Conservation (phyloP, 1,284 basidiomycete species). For the Ganoderma multipileum region DNA sequence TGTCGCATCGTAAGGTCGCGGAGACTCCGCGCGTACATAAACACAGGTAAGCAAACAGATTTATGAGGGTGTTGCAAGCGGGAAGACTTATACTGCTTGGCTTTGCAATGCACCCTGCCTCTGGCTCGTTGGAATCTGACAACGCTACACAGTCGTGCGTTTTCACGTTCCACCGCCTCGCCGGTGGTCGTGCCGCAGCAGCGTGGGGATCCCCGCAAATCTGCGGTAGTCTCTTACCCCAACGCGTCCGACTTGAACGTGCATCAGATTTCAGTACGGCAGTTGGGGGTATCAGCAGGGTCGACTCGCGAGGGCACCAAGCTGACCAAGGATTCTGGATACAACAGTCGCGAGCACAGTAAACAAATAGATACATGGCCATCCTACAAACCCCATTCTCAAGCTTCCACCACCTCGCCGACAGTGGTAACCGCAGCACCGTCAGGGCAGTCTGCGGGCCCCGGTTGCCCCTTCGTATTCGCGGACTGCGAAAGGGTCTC, state of each 20-base stretch:
- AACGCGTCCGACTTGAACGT: too few species aligned
- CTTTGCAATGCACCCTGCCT: neutral
- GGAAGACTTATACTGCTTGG: neutral
- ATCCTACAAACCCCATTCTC: neutral
- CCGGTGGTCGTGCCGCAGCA: too few species aligned
- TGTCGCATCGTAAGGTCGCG: neutral
- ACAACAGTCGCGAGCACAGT: too few species aligned
- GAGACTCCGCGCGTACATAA: neutral
- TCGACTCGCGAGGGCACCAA: too few species aligned
- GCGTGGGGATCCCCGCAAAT: too few species aligned
- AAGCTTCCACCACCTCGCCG: slow-evolving; percentile 3
- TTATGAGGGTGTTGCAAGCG: neutral
- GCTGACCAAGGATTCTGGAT: too few species aligned
- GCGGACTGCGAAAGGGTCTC: slow-evolving; percentile 50
- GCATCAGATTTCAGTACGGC: too few species aligned
- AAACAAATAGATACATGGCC: neutral
- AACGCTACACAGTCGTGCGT: neutral
- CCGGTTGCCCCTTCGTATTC: slow-evolving; percentile 14
- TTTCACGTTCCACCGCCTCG: too few species aligned
- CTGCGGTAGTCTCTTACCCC: too few species aligned
- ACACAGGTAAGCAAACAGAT: neutral
- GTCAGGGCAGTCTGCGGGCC: slow-evolving; percentile 3
- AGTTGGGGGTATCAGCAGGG: too few species aligned
- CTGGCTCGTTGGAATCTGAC: neutral
- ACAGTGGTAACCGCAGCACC: slow-evolving; percentile 2